Percentiles rank a stretch among this genome's conserved stretches.
Conservation (phyloP, 345 rosid species). For the Euphorbia tirucalli region DNA sequence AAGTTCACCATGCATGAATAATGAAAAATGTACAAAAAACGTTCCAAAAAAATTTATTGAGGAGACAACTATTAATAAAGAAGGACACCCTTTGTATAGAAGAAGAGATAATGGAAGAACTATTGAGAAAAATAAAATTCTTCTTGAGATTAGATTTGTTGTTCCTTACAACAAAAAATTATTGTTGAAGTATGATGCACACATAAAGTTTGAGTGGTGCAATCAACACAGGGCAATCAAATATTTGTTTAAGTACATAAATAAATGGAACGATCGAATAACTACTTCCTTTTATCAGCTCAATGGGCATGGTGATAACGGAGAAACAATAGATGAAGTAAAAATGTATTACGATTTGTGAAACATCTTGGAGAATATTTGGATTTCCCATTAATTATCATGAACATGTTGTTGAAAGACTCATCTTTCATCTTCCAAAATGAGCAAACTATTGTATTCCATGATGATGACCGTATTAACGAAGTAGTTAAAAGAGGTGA, state of each 20-base stretch:
- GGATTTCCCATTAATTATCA: background rate
- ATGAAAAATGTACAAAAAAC: background rate
- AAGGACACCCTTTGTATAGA: too few relatives aligned
- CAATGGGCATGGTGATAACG: too few relatives aligned
- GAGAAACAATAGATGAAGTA: background rate
- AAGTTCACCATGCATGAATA: background rate
- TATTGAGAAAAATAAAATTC: too few relatives aligned
- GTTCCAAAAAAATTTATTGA: too few relatives aligned
- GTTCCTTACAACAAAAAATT: background rate
- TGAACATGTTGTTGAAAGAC: background rate
- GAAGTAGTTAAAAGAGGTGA: background rate
- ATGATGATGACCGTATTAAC: background rate
- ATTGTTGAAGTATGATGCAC: background rate
- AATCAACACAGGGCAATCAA: background rate
- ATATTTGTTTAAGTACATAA: background rate
- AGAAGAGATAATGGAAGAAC: too few relatives aligned
- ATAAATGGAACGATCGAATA: background rate
- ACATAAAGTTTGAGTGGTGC: background rate
- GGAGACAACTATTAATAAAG: too few relatives aligned
- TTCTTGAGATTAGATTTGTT: background rate
- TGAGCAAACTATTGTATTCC: background rate
- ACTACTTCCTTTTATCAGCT: too few relatives aligned
- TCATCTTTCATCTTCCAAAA: background rate
- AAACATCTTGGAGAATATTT: background rate
- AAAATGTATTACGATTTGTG: background rate